phyloP scores from a whole-genome alignment of 495 filamentous ascomycete genomes.

The Tuber aestivum region DNA sequence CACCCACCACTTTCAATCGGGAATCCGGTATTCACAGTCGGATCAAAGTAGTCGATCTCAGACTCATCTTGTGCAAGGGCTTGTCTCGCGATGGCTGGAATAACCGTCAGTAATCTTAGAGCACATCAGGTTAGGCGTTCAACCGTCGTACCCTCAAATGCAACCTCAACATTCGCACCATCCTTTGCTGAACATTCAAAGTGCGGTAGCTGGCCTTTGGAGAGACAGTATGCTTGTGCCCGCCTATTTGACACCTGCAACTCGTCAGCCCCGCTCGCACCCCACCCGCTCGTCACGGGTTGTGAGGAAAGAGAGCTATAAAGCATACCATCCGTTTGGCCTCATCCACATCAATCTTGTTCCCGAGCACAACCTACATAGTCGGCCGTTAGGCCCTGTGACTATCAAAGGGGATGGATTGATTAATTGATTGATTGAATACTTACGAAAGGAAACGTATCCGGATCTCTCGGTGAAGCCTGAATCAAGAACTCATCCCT shows the following conservation, averaged over 20 bases:
- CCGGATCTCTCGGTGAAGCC: constrained; percentile 89
- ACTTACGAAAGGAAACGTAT: constrained; percentile 88
- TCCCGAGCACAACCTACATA: constrained; percentile 64
- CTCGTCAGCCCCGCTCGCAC: constrained; percentile 18
- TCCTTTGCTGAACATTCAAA: constrained; percentile 99
- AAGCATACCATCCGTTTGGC: constrained; percentile 77
- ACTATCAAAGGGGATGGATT: not conserved
- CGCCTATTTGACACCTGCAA: constrained; percentile 77
- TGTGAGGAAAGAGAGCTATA: not conserved
- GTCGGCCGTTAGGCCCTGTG: not conserved
- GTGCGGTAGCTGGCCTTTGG: constrained; percentile 92
- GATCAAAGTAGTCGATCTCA: constrained; percentile 82
- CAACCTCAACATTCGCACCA: constrained; percentile 93
- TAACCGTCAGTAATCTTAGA: not conserved
- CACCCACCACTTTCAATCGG: constrained; percentile 85
- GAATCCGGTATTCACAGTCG: constrained; percentile 90
- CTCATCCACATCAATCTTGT: constrained; percentile 98
- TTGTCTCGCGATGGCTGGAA: constrained; percentile 80
- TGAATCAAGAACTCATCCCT: constrained; percentile 97
- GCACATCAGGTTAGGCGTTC: not conserved
- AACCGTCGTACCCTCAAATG: constrained; percentile 73
- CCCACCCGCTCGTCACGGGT: not conserved
- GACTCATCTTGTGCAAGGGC: constrained; percentile 91
- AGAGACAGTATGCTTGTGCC: constrained; percentile 93
- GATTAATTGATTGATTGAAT: not conserved